Base-by-base conservation (phyloP, 2,329 filamentous ascomycete genomes). In the Davidsoniella australis region DNA sequence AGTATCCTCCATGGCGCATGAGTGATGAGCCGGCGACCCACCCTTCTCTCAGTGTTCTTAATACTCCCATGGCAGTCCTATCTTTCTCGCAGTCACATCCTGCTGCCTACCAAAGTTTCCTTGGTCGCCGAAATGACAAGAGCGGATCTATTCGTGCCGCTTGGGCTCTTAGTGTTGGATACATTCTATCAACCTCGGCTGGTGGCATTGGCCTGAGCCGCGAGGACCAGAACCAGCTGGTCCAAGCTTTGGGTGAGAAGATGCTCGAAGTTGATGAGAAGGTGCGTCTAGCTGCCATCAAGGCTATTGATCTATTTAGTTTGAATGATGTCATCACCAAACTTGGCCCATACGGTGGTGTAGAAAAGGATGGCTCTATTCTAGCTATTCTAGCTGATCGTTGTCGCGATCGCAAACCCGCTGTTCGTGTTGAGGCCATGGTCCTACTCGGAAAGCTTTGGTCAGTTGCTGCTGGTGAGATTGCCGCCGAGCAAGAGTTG, bases 401-500 rank as follows among this genome's bases (percentile, higher is more conserved):
- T 55, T 86, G 85, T 56, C 86, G 88, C 57, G 93, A 98, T 65
- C 81, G 82, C 54, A 89, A 82, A 61, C 76, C 80, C 12, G 70
- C 76, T 40, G 85, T 98, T 9, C 83, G 89, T 51, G 78, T 84
- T 38, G 85, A 89, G 57, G 88, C 86, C 20, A 94, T 94, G 76
- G 81, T 79, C 46, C 71, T 93, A 7, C 68, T 96, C 1, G 85
- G 78, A 9, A 85, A 80, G 54, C 79, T 96, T 24, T 98, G 91
- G 91, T 88, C 85, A n/a, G 88, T 93, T 16, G 89, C 85, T 10
- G 78, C 81, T 16, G 85, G 86, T 16, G 88, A 94, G 58, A 83
- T 98, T 57, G 79, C 85, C 20, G 77, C 82, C 47, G 85, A 85
- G 12, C 82, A 89, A 57, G 85, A 94, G 56, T 69, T 73, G 16